Conservation (phyloP, 163 green algal genomes). For the Chlorella variabilis region DNA sequence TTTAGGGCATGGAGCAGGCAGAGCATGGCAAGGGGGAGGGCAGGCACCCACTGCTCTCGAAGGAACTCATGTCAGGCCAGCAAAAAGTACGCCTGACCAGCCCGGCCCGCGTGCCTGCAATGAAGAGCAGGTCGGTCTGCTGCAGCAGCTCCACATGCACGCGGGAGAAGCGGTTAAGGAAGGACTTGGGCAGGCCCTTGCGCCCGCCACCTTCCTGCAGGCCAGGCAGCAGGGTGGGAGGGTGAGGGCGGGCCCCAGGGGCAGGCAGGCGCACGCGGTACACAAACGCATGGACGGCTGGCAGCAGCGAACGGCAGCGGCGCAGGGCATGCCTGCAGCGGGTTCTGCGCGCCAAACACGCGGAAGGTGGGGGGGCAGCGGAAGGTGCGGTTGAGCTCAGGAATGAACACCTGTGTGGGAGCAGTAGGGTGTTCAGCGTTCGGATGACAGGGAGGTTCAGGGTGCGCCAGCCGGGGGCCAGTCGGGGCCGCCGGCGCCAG, state of each 20-base stretch:
- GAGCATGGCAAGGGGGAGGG: background rate
- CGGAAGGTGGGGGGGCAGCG: slow-evolving; percentile 84
- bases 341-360: slow-evolving; percentile 96
- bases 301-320: too few relatives aligned
- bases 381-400: slow-evolving; percentile 90
- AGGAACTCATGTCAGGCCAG: too few relatives aligned
- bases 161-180: slow-evolving; percentile 97
- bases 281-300: background rate
- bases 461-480: too few relatives aligned
- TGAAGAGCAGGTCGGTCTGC: slow-evolving; percentile 80
- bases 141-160: slow-evolving; percentile 89
- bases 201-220: slow-evolving; percentile 92
- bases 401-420: slow-evolving; percentile 85
- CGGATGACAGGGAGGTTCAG: too few relatives aligned
- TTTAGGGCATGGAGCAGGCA: background rate
- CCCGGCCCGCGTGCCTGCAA: slow-evolving; percentile 63
- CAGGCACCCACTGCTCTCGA: background rate
- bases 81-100: too few relatives aligned
- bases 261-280: too few relatives aligned
- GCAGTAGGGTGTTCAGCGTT: background rate
- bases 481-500: too few relatives aligned
- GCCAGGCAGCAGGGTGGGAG: background rate
- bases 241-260: background rate
- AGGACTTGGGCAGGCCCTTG: slow-evolving; percentile 96
- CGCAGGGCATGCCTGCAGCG: slow-evolving; percentile 52